These are phyloP conservation scores for Marasmius tenuissimus DNA, from an alignment of 1,284 basidiomycete genomes.

Conservation along the genomic window DNA sequence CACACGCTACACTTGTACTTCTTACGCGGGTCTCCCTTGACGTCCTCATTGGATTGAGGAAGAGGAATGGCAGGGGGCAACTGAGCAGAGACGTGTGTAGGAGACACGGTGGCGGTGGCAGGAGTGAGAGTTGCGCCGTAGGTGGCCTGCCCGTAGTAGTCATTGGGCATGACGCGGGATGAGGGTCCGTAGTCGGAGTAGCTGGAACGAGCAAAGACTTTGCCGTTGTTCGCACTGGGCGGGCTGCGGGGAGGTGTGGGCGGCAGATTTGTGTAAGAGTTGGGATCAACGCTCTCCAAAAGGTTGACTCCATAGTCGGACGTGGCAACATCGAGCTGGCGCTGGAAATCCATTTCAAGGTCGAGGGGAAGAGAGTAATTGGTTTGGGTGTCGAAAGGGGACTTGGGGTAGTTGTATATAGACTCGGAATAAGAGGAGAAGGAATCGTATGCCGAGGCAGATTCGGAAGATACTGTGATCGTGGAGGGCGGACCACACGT, in stretches of 20 bases:
- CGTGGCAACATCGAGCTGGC: constrained; percentile 44
- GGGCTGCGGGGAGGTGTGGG: constrained; percentile 60
- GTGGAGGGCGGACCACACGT: constrained; percentile 72
- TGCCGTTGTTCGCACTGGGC: constrained; percentile 33
- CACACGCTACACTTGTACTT: constrained; percentile 75
- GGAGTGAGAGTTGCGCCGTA: constrained; percentile 30
- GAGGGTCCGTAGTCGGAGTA: constrained; percentile 24
- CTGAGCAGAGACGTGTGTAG: constrained; percentile 53
- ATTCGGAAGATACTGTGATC: constrained; percentile 77
- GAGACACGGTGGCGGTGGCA: constrained; percentile 51
- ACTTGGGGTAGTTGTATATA: constrained; percentile 61
- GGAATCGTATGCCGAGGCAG: constrained; percentile 69
- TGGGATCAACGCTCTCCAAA: constrained; percentile 46
- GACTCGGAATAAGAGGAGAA: constrained; percentile 66
- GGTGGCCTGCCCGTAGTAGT: constrained; percentile 52
- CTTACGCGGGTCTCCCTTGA: constrained; percentile 64
- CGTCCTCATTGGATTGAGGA: constrained; percentile 38
- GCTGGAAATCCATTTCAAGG: constrained; percentile 71
- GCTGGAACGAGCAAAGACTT: constrained; percentile 46
- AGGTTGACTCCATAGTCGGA: constrained; percentile 51
- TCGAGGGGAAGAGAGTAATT: constrained; percentile 57
- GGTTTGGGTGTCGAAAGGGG: constrained; percentile 45
- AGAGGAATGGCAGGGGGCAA: constrained; percentile 43
- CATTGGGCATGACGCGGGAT: constrained; percentile 46
- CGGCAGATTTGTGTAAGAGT: constrained; percentile 56